Base-by-base conservation (phyloP, 495 filamentous ascomycete species). In the Aspergillus funiculosus region DNA sequence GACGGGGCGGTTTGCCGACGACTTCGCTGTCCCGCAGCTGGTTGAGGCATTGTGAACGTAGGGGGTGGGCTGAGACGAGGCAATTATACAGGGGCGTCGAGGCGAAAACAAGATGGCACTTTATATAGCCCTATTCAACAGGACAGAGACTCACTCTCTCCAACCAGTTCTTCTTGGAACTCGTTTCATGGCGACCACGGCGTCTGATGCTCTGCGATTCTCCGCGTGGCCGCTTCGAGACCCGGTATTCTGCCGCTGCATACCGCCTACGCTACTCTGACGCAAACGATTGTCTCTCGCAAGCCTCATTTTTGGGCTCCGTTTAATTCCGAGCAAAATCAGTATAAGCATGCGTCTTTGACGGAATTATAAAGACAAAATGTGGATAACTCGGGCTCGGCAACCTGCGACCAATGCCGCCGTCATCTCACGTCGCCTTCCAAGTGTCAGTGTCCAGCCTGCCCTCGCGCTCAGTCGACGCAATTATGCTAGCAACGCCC, bases 1-100 rank as follows among this genome's bases (percentile, higher is more conserved):
- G 68, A 68, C 27, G 70, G 63, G 15, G 65, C 68, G 38, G 68
- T 71, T 52, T 68, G 68, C 43, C 68, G 64, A 36, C 67, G 67
- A 42, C 60, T 57, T 50, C 68, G 66, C 50, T 62, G 63, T 48
- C 51, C 53, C 41, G 50, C 50, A 51, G 50, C 44, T 50, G 52
- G 53, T 42, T 50, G 57, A 36, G 51, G 55, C 62, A 64, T 64
- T 46, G 36, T 52, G 44, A 52, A 10, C 26, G 9, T 18, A 18
- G 9, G 31, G 6, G 14, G 27, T 34, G 20, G 17, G 14, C 14
- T 19, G 22, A 13, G 15, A 31, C 14, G 29, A 4, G 11, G 4
- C 18, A 6, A 2, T 4, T 21, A 22, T 21, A 5, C 3, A 30
- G 36, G 29, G 17, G 14, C 11, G 2, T 21, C 10, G 30, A 17